Percentiles rank a stretch among this genome's conserved stretches.
phyloP scores from a whole-genome alignment of 176 grass and related monocot genomes.

The Pharus latifolius region DNA sequence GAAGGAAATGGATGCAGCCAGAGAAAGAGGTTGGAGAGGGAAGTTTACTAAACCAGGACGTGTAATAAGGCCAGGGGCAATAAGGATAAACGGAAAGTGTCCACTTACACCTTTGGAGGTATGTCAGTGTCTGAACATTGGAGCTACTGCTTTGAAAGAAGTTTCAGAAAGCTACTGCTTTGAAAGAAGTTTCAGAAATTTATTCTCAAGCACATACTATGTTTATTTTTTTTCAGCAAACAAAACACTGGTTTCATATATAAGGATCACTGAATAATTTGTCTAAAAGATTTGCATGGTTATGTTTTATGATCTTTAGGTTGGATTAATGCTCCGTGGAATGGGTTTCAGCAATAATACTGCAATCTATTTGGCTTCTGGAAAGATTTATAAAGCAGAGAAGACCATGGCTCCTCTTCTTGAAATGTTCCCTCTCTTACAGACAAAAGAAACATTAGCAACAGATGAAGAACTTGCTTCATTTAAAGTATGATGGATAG shows the following conservation, averaged over 20 bases:
- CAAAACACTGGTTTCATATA: background rate
- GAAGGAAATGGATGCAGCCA: conserved; percentile 74
- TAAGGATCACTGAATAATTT: background rate
- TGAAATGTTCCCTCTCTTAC: conserved; percentile 96
- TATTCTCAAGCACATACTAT: background rate
- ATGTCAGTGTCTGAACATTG: conserved; percentile 15
- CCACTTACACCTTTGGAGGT: conserved; percentile 98
- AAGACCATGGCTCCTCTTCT: conserved; percentile 92
- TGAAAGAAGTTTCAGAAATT: conserved; percentile 3
- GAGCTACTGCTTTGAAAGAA: background rate
- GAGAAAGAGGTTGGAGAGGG: conserved; percentile 95
- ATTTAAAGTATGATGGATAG: conserved; percentile 55
- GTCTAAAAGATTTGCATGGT: background rate
- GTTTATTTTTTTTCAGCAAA: conserved; percentile 5
- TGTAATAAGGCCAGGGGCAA: conserved; percentile 81
- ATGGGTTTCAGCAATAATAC: conserved; percentile 92
- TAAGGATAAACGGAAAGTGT: conserved; percentile 96
- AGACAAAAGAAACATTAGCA: conserved; percentile 93
- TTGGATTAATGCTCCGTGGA: conserved; percentile 92
- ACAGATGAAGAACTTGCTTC: conserved; percentile 74
- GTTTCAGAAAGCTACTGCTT: conserved; percentile 6
- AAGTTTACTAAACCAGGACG: conserved; percentile 93
- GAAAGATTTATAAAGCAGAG: conserved; percentile 91
- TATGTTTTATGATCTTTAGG: conserved; percentile 36
- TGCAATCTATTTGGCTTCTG: conserved; percentile 96